Conservation (phyloP, 176 grass and related monocot genomes). For the Oryza glaberrima region DNA sequence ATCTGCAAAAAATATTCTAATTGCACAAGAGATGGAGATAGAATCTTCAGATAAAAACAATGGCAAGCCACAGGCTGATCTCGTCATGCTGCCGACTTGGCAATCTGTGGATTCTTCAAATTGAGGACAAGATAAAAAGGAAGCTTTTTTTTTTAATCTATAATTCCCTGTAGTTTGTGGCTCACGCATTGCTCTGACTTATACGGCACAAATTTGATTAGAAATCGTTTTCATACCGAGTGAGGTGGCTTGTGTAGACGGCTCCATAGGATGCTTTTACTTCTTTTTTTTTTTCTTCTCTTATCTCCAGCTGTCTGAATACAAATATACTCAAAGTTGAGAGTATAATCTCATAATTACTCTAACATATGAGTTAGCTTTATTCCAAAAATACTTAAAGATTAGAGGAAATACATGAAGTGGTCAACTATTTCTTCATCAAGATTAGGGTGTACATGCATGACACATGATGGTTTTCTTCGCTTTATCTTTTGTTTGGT, state of each 20-base stretch:
- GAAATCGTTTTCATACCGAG: conserved; percentile 22
- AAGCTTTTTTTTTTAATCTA: not conserved
- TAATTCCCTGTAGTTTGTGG: conserved; percentile 9
- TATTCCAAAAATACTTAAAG: not conserved
- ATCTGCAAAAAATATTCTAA: conserved; percentile 28
- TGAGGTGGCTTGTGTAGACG: conserved; percentile 27
- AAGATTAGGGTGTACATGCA: conserved; percentile 16
- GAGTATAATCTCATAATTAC: not conserved
- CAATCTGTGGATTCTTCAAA: conserved; percentile 19
- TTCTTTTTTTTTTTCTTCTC: not conserved
- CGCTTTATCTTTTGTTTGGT: conserved; percentile 55
- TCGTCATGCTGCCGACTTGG: conserved; percentile 11
- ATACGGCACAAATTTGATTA: conserved; percentile 31
- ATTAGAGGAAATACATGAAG: not conserved
- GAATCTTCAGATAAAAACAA: conserved; percentile 25
- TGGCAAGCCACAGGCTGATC: not conserved
- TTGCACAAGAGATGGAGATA: not conserved
- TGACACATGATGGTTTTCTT: not conserved
- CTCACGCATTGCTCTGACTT: conserved; percentile 38
- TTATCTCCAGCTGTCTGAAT: not conserved
- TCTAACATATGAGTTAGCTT: not conserved
- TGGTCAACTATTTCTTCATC: conserved; percentile 23
- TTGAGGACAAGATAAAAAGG: conserved; percentile 4
- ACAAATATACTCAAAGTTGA: not conserved
- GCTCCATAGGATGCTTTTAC: not conserved